Evolutionary conservation across 139 green algal species (phyloP).

Genomic region (Limnomonas spitsbergensis): DNA sequence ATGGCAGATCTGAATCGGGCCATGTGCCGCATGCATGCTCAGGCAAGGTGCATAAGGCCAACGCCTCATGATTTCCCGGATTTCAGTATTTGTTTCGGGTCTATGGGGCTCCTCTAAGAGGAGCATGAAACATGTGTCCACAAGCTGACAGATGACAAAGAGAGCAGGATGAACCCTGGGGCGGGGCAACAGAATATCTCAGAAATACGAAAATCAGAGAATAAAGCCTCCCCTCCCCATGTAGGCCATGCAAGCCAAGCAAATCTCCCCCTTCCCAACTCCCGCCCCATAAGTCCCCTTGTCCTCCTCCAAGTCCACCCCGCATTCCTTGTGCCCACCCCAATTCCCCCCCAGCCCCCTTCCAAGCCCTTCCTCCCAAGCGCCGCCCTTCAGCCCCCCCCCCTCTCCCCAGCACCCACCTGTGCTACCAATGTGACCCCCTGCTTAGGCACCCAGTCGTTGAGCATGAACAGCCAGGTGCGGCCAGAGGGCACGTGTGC

Average conservation of each 20-base stretch:
- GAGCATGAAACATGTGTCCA: no score
- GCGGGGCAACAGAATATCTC: no score
- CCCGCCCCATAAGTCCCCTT: no score
- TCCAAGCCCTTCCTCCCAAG: not conserved
- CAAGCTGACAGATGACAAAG: no score
- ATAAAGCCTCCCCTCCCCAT: no score
- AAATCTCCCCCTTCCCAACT: no score
- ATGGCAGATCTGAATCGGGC: not conserved
- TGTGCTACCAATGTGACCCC: slow-evolving; percentile 11
- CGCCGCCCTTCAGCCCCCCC: not conserved
- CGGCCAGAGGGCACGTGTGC: slow-evolving; percentile 36
- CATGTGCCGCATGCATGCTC: not conserved
- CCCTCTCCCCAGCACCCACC: not conserved
- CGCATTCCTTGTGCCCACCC: not conserved
- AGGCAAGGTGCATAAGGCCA: no score
- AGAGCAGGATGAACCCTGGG: no score
- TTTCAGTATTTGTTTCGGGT: not conserved
- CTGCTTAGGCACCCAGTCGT: slow-evolving; percentile 37
- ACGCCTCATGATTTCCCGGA: not conserved
- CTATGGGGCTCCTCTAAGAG: not conserved
- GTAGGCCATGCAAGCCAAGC: no score
- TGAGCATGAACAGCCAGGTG: slow-evolving; percentile 34
- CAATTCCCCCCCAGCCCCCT: not conserved
- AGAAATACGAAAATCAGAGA: no score
- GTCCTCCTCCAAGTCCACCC: no score